phyloP scores from a whole-genome alignment of 1,284 basidiomycete genomes.

The Mycena sp. region DNA sequence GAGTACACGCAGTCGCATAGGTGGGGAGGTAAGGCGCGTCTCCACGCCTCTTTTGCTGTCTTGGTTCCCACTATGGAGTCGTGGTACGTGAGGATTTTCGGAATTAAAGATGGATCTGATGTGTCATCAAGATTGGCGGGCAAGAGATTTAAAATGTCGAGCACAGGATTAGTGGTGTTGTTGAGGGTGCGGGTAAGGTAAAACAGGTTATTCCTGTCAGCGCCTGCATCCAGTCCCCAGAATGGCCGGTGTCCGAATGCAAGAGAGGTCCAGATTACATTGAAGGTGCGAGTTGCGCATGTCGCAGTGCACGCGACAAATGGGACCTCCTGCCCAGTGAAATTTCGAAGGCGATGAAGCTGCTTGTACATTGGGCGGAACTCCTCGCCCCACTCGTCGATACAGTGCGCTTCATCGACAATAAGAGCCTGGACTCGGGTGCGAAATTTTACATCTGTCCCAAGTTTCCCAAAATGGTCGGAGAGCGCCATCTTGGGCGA shows the following conservation, averaged over 20 bases:
- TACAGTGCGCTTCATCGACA: conserved; percentile 7
- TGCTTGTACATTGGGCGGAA: conserved; percentile 36
- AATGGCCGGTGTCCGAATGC: conserved; percentile 39
- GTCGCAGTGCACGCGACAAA: conserved; percentile 41
- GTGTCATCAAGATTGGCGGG: conserved; percentile 23
- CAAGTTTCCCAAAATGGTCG: conserved; percentile 33
- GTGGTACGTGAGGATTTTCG: conserved; percentile 12
- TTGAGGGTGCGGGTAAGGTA: conserved; percentile 28
- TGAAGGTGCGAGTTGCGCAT: conserved; percentile 36
- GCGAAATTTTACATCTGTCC: conserved; percentile 27
- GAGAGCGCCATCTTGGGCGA: conserved; percentile 39
- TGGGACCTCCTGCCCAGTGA: conserved; percentile 40
- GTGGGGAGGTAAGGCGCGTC: conserved; percentile 13
- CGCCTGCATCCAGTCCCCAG: conserved; percentile 43
- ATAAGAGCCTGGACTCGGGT: neutral
- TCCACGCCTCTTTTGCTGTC: neutral
- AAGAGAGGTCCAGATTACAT: conserved; percentile 37
- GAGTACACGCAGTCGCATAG: conserved; percentile 25
- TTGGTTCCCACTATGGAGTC: neutral
- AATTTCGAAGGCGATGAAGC: conserved; percentile 33
- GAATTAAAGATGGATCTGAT: conserved; percentile 3
- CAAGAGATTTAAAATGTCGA: conserved; percentile 34
- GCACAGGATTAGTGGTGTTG: conserved; percentile 30
- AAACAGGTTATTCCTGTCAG: conserved; percentile 35
- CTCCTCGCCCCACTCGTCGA: conserved; percentile 13